These are phyloP conservation scores for Candida broadrunensis DNA, from an alignment of 805 yeast species.

Conservation along the genomic window DNA sequence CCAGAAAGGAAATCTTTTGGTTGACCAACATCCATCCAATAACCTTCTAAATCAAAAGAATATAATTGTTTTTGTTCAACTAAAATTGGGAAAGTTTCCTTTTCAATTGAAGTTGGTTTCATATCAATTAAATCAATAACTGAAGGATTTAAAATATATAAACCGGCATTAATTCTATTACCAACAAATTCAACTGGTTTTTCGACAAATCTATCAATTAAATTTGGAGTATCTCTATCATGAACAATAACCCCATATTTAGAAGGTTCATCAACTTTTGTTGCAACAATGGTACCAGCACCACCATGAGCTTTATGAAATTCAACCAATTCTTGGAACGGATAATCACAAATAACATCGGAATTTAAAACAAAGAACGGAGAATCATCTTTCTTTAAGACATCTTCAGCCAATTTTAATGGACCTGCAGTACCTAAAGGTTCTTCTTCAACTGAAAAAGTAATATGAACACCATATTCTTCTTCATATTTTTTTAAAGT, in stretches of 20 bases:
- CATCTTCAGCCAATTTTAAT: constrained; percentile 90
- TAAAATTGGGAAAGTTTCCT: constrained; percentile 97
- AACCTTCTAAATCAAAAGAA: constrained; percentile 97
- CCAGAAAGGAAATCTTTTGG: constrained; percentile 99
- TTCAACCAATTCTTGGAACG: constrained; percentile 85
- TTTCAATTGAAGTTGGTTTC: constrained; percentile 98
- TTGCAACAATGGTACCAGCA: constrained; percentile 97
- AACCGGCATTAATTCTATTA: constrained; percentile 99
- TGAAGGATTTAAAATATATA: constrained; percentile 95
- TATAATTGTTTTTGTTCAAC: constrained; percentile 86
- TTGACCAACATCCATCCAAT: constrained; percentile 99
- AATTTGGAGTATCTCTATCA: constrained; percentile 90
- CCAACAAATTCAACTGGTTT: constrained; percentile 99
- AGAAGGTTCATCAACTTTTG: constrained; percentile 99
- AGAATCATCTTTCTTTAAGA: constrained; percentile 88
- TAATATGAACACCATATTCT: constrained; percentile 90
- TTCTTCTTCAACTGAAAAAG: constrained; percentile 98
- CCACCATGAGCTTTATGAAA: constrained; percentile 97
- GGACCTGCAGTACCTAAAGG: constrained; percentile 99
- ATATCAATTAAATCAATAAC: constrained; percentile 95
- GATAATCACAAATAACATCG: constrained; percentile 98
- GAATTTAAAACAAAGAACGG: constrained; percentile 98
- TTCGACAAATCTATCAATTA: constrained; percentile 98
- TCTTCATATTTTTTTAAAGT: constrained; percentile 92
- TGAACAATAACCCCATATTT: constrained; percentile 99